Evolutionary conservation across 2,329 filamentous ascomycete genomes (phyloP), one percentile per base, ranked within the genome.

Genomic region (Neoarthrinium moseri): DNA sequence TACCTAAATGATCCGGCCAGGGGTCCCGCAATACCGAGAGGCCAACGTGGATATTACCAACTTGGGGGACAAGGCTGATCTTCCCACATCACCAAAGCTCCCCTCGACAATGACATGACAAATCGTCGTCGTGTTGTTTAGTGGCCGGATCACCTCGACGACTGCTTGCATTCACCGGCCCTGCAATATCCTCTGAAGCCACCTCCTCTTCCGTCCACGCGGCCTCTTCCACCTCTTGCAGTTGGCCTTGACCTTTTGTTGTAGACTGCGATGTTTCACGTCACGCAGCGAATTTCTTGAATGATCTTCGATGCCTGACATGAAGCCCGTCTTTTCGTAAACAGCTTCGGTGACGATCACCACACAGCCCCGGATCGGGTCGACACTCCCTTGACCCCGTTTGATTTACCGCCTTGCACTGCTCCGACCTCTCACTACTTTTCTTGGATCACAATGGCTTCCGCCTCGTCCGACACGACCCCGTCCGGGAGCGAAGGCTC

Each of bases 371-470:
- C n/a, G n/a, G n/a, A n/a, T n/a, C n/a, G n/a, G n/a, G n/a, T n/a
- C n/a, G n/a, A n/a, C n/a, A n/a, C n/a, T n/a, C n/a, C n/a, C n/a
- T n/a, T n/a, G n/a, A n/a, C n/a, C n/a, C n/a, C n/a, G n/a, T n/a
- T n/a, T n/a, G n/a, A n/a, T n/a, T n/a, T n/a, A n/a, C n/a, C n/a
- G n/a, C n/a, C n/a, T n/a, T n/a, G n/a, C n/a, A n/a, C n/a, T 50
- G n/a, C n/a, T 45, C 35, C 46, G 27, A 43, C 40, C 36, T 26
- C 45, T 42, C 46, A 17, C 26, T n/a, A n/a, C n/a, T n/a, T n/a
- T n/a, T n/a, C n/a, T n/a, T n/a, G n/a, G n/a, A n/a, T 24, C 26
- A 36, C 41, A 13, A 75, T 75, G 72, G 63, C 70, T 57, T 70
- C 69, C 46, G 63, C 63, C 47, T 49, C 60, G 40, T 55, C 58